phyloP scores from a whole-genome alignment of 2,329 filamentous ascomycete genomes.

The Alternaria tenuissima region DNA sequence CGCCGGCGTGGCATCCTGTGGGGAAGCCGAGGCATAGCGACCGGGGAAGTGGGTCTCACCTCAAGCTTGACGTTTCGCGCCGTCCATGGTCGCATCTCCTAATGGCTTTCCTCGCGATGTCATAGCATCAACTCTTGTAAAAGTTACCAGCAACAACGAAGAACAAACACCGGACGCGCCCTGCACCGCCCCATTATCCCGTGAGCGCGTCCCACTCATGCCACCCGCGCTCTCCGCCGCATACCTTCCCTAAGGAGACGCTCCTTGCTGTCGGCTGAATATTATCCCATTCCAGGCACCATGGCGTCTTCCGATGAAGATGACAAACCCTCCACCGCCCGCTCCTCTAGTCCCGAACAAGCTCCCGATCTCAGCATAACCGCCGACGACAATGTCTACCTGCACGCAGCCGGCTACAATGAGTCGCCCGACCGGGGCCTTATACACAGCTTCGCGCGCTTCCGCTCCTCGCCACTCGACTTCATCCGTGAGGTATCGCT shows the following conservation, averaged over 20 bases:
- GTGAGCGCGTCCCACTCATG: conserved; percentile 1
- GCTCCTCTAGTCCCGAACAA: conserved; percentile 31
- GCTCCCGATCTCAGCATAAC: conserved; percentile 58
- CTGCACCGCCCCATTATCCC: neutral
- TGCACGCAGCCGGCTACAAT: conserved; percentile 56
- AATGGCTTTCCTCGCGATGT: conserved; percentile 13
- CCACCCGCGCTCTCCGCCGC: conserved; percentile 1
- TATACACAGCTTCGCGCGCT: conserved; percentile 85
- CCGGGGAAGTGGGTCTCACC: conserved; percentile 24
- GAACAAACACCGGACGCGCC: neutral
- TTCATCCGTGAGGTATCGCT: conserved; percentile 94
- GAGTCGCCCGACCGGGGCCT: conserved; percentile 69
- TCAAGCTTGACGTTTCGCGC: conserved; percentile 11
- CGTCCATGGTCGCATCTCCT: conserved; percentile 5
- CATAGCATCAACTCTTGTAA: conserved; percentile 6
- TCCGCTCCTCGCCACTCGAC: conserved; percentile 75
- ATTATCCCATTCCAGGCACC: conserved; percentile 1
- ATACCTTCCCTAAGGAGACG: conserved; percentile 8
- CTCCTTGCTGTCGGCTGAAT: neutral
- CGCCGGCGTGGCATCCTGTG: conserved; percentile 24
- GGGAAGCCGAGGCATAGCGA: conserved; percentile 26
- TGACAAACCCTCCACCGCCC: conserved; percentile 16
- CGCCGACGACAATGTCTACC: conserved; percentile 54
- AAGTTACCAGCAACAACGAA: neutral
- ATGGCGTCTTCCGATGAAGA: conserved; percentile 31